These are phyloP conservation scores for Vitis labrusca DNA, from an alignment of 164 flowering plant genomes.

Conservation along the genomic window DNA sequence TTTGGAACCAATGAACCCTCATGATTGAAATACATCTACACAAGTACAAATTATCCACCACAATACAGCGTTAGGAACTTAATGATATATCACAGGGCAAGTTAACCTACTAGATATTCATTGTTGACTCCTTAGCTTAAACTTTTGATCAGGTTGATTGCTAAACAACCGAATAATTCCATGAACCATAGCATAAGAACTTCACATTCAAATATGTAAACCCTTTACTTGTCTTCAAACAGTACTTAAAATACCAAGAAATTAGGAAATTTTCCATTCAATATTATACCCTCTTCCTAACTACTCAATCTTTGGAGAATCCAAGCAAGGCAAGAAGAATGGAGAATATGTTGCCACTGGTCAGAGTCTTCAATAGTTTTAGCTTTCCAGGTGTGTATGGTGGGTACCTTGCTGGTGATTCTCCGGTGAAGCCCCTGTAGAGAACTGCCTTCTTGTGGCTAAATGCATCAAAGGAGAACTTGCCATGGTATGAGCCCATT, in stretches of 20 bases:
- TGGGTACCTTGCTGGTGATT: slow-evolving; percentile 32
- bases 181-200: too few relatives aligned
- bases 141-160: too few relatives aligned
- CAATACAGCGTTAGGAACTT: too few relatives aligned
- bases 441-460: slow-evolving; percentile 41
- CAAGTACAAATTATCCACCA: too few relatives aligned
- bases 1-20: too few relatives aligned
- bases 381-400: slow-evolving; percentile 32
- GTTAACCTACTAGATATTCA: too few relatives aligned
- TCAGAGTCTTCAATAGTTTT: slow-evolving; percentile 29
- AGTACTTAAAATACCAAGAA: not conserved
- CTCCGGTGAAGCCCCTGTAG: slow-evolving; percentile 30
- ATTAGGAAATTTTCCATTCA: not conserved
- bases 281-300: not conserved
- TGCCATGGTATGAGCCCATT: slow-evolving; percentile 42
- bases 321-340: slow-evolving; percentile 35
- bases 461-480: slow-evolving; percentile 40
- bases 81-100: too few relatives aligned
- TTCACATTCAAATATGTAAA: too few relatives aligned
- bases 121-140: too few relatives aligned
- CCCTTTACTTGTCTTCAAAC: not conserved
- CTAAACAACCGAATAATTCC: too few relatives aligned
- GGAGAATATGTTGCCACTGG: slow-evolving; percentile 27
- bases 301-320: slow-evolving; percentile 17
- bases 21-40: too few relatives aligned